Conservation (phyloP, 805 yeast species). For the Kodamaea nitidulidarum region DNA sequence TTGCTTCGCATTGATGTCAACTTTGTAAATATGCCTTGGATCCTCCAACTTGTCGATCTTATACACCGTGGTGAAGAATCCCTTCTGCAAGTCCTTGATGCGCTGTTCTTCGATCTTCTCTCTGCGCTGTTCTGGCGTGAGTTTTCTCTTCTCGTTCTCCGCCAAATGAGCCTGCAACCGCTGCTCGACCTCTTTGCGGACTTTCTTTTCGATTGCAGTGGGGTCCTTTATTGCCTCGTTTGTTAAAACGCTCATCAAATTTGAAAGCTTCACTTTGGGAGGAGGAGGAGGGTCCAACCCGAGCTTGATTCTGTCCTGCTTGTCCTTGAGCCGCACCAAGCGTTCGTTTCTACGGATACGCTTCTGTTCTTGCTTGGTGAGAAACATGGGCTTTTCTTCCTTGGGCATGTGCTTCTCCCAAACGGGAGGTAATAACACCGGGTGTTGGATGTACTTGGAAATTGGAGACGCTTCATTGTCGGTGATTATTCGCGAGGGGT, state of each 20-base stretch:
- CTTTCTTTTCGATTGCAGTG: slow-evolving; percentile 74
- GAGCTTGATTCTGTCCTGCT: slow-evolving; percentile 70
- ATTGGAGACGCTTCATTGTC: slow-evolving; percentile 47
- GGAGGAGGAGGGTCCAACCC: slow-evolving; percentile 87
- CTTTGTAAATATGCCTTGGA: slow-evolving; percentile 66
- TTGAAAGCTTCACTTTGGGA: slow-evolving; percentile 80
- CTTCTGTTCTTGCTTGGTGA: slow-evolving; percentile 76
- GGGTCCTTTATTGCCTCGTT: slow-evolving; percentile 87
- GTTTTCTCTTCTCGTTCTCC: slow-evolving; percentile 58
- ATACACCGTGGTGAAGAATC: slow-evolving; percentile 57
- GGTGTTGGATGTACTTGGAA: slow-evolving; percentile 77
- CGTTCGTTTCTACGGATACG: slow-evolving; percentile 69
- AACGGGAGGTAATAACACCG: slow-evolving; percentile 59
- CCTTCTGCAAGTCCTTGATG: slow-evolving; percentile 48
- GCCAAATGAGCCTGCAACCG: slow-evolving; percentile 56
- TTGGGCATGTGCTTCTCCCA: slow-evolving; percentile 45
- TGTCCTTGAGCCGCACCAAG: slow-evolving; percentile 56
- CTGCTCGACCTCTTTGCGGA: slow-evolving; percentile 61
- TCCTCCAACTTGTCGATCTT: slow-evolving; percentile 50
- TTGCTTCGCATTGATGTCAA: slow-evolving; percentile 80
- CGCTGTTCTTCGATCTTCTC: slow-evolving; percentile 41
- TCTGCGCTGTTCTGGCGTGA: slow-evolving; percentile 53
- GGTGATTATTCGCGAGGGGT: slow-evolving; percentile 23
- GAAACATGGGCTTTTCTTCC: slow-evolving; percentile 44
- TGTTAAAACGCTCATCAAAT: slow-evolving; percentile 81